A percentile compares a stretch with the other conserved stretches of the same genome.
phyloP scores from a whole-genome alignment of 495 filamentous ascomycete species.

The Amorphotheca resinae region DNA sequence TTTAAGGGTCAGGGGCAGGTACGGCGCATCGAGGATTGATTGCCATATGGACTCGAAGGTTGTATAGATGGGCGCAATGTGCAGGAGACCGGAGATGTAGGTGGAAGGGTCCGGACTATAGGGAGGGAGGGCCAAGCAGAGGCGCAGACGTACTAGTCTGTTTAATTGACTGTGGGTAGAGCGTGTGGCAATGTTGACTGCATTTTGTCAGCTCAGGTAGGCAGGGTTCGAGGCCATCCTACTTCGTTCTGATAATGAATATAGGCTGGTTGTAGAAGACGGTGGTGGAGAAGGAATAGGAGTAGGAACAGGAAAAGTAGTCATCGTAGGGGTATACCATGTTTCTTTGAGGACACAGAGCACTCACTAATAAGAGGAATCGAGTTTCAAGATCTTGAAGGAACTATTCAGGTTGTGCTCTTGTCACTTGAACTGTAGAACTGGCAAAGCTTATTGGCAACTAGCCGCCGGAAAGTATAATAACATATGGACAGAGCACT shows the following conservation, averaged over 20 bases:
- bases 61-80: conserved; percentile 33
- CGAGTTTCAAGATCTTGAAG: too few relatives aligned
- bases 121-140: conserved; percentile 35
- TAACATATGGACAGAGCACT: too few relatives aligned
- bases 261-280: conserved; percentile 2
- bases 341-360: background rate
- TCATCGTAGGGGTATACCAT: background rate
- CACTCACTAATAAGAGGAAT: too few relatives aligned
- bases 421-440: too few relatives aligned
- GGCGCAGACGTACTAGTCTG: conserved; percentile 30
- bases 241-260: conserved; percentile 13
- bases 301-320: conserved; percentile 1
- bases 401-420: too few relatives aligned
- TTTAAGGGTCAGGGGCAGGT: conserved; percentile 6
- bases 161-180: conserved; percentile 33
- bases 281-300: conserved; percentile 7
- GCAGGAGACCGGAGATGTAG: conserved; percentile 30
- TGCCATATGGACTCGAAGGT: conserved; percentile 31
- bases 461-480: too few relatives aligned
- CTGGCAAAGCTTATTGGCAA: too few relatives aligned
- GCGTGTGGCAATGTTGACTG: conserved; percentile 24
- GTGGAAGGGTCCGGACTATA: conserved; percentile 21
- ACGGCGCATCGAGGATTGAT: conserved; percentile 17
- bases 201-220: background rate
- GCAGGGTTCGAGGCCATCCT: background rate